phyloP scores from a whole-genome alignment of 1,284 basidiomycete species.

The Rugosomyces carneus region DNA sequence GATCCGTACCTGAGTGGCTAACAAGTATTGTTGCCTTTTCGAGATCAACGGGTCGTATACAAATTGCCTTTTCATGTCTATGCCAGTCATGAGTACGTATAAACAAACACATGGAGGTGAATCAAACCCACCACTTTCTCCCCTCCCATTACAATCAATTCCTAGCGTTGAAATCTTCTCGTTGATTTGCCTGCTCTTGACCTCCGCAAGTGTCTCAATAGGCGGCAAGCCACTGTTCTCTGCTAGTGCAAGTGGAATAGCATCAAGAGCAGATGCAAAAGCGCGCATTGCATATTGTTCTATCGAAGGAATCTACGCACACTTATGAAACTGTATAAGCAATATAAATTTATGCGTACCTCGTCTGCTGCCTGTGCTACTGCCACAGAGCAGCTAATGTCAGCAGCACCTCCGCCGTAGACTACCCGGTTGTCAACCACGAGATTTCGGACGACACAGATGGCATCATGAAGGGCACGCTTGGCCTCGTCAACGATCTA shows the following conservation, averaged over 20 bases:
- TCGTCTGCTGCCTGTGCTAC: slow-evolving; percentile 94
- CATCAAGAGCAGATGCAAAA: slow-evolving; percentile 90
- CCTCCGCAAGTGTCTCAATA: slow-evolving; percentile 92
- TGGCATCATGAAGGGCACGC: slow-evolving; percentile 94
- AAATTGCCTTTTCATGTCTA: slow-evolving; percentile 97
- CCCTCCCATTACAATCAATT: slow-evolving; percentile 87
- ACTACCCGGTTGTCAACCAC: slow-evolving; percentile 96
- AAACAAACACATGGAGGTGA: slow-evolving; percentile 5
- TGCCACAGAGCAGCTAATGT: slow-evolving; percentile 92
- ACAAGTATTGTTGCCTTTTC: slow-evolving; percentile 93
- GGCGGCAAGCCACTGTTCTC: slow-evolving; percentile 97
- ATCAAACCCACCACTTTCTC: slow-evolving; percentile 72
- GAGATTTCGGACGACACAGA: slow-evolving; percentile 95
- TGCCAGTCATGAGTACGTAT: slow-evolving; percentile 1
- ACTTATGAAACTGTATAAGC: neutral
- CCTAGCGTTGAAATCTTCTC: slow-evolving; percentile 84
- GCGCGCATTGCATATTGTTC: slow-evolving; percentile 99
- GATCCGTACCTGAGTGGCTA: slow-evolving; percentile 85
- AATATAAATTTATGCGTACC: slow-evolving; percentile 34
- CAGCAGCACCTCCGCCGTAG: slow-evolving; percentile 96
- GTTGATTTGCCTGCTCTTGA: slow-evolving; percentile 90
- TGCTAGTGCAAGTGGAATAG: slow-evolving; percentile 90
- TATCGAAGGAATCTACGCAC: slow-evolving; percentile 78
- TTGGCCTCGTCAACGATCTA: slow-evolving; percentile 99
- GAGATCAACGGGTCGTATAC: slow-evolving; percentile 97